Evolutionary conservation across 768 basidiomycete species (phyloP).

Genomic region (Pulveroboletus sp.): DNA sequence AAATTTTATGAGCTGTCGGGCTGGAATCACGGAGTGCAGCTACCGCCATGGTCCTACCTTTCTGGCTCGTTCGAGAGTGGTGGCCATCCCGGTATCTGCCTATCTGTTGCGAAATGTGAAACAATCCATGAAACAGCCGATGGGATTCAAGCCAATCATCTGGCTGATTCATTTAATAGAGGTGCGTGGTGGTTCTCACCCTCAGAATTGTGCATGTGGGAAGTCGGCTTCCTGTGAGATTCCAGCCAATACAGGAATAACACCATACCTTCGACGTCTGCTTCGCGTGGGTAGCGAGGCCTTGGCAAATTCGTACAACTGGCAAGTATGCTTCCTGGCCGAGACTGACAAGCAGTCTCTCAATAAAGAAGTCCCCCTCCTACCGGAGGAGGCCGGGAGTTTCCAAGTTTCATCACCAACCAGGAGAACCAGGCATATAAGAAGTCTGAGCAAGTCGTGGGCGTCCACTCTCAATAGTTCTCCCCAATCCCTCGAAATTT

Average conservation of each 20-base stretch:
- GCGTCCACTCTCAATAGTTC: not conserved
- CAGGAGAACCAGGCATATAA: constrained; percentile 1
- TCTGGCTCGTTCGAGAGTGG: not conserved
- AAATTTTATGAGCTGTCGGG: not conserved
- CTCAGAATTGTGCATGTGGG: not conserved
- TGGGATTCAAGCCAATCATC: not conserved
- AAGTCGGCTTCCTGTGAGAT: not conserved
- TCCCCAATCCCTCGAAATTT: not conserved
- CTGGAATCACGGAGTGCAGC: not conserved
- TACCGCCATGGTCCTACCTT: not conserved
- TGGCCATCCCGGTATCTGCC: not conserved
- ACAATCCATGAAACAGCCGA: not conserved
- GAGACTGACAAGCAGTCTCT: not conserved
- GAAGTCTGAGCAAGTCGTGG: not conserved
- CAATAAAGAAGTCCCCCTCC: not conserved
- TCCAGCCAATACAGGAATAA: not conserved
- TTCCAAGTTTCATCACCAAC: not conserved
- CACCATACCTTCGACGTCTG: not conserved
- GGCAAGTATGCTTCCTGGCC: not conserved
- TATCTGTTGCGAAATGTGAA: not conserved
- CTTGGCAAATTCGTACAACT: not conserved
- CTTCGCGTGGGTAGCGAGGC: not conserved
- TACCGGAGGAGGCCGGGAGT: not conserved
- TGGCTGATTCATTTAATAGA: not conserved
- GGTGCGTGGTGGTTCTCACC: not conserved